Conservation (phyloP, 2,329 filamentous ascomycete species). For the Talaromyces sp. region DNA sequence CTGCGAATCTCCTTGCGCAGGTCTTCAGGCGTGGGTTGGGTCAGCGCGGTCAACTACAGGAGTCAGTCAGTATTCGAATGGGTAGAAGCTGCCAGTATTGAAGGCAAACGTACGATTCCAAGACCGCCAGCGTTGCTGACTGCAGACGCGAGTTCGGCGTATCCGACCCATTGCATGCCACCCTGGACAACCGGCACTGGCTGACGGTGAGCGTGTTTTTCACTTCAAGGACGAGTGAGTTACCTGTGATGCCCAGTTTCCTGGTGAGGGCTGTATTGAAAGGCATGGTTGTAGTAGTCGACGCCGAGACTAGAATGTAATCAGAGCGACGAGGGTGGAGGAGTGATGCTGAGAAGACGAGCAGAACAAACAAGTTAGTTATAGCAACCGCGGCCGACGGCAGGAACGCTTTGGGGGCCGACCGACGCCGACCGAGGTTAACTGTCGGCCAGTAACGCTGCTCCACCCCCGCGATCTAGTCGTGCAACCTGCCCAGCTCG, state of each 20-base stretch:
- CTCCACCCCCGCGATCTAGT: neutral
- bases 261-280: slow-evolving; percentile 62
- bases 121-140: slow-evolving; percentile 52
- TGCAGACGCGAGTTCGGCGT: slow-evolving; percentile 50
- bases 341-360: neutral
- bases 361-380: neutral
- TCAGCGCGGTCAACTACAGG: slow-evolving; percentile 56
- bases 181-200: slow-evolving; percentile 48
- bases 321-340: neutral
- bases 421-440: neutral
- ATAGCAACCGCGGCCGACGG: neutral
- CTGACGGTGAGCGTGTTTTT: neutral
- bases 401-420: neutral
- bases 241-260: slow-evolving; percentile 51
- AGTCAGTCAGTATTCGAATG: neutral
- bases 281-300: slow-evolving; percentile 45
- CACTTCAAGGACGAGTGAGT: slow-evolving; percentile 1
- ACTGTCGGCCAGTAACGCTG: neutral
- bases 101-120: slow-evolving; percentile 41
- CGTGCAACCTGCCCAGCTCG: neutral
- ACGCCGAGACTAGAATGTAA: neutral
- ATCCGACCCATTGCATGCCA: slow-evolving; percentile 55
- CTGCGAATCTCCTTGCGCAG: slow-evolving; percentile 88
- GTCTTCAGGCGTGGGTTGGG: slow-evolving; percentile 86
- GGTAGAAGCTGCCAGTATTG: neutral